A percentile compares a stretch with the other conserved stretches of the same genome.
These are phyloP conservation scores for Fusarium burgessii DNA, from an alignment of 2,329 filamentous ascomycete species.

Conservation along the genomic window DNA sequence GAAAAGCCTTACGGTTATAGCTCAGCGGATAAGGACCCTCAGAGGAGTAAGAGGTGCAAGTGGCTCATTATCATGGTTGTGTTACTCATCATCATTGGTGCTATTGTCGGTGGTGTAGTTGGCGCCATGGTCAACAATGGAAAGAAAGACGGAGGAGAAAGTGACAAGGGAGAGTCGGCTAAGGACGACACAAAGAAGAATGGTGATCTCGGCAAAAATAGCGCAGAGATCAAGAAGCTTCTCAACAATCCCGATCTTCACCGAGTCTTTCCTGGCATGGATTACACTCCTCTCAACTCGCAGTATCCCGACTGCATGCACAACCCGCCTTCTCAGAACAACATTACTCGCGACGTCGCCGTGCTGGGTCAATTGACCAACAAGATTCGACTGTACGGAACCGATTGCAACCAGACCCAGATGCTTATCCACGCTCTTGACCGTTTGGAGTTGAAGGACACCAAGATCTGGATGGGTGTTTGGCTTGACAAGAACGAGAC, in stretches of 20 bases:
- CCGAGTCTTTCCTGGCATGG: constrained; percentile 94
- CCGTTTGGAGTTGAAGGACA: constrained; percentile 74
- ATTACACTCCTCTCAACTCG: constrained; percentile 92
- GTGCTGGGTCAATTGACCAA: constrained; percentile 92
- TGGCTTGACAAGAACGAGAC: constrained; percentile 89
- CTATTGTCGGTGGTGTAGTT: constrained; percentile 78
- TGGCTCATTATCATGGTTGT: constrained; percentile 76
- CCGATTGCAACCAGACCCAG: constrained; percentile 96
- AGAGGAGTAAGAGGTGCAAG: constrained; percentile 73
- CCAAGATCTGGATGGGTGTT: constrained; percentile 95
- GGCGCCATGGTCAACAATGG: constrained; percentile 74
- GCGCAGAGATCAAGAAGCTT: constrained; percentile 81
- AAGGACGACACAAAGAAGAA: constrained; percentile 70
- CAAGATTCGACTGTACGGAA: constrained; percentile 89
- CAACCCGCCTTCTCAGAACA: constrained; percentile 89
- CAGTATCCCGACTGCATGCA: constrained; percentile 88
- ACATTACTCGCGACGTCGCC: constrained; percentile 90
- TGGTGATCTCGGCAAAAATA: constrained; percentile 79
- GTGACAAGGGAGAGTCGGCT: constrained; percentile 61
- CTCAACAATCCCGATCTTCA: constrained; percentile 85
- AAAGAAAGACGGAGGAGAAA: constrained; percentile 19
- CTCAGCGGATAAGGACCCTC: constrained; percentile 71
- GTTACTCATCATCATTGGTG: constrained; percentile 74
- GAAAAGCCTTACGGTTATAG: constrained; percentile 74
- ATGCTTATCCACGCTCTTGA: constrained; percentile 90